A percentile compares a stretch with the other conserved stretches of the same genome.
phyloP scores from a whole-genome alignment of 208 protist species.

The Leishmania lainsoni region DNA sequence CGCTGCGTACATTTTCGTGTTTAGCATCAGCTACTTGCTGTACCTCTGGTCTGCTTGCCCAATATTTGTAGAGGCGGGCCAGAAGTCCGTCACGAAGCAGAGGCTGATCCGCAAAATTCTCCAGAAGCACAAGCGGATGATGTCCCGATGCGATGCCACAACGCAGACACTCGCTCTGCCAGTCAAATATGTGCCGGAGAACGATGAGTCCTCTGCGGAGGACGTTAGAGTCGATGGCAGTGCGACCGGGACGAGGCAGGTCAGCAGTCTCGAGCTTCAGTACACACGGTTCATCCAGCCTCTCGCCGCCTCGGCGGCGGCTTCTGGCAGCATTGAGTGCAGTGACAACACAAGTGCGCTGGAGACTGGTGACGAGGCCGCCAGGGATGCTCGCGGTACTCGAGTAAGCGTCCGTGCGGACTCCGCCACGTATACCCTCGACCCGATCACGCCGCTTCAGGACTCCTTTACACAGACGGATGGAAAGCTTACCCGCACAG shows the following conservation, averaged over 20 bases:
- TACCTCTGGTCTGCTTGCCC: conserved; percentile 62
- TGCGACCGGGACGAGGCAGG: neutral
- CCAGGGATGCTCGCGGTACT: neutral
- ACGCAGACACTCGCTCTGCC: conserved; percentile 59
- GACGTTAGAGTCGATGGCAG: neutral
- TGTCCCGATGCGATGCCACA: conserved; percentile 43
- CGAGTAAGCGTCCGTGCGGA: neutral
- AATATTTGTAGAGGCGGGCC: conserved; percentile 53
- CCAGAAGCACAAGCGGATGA: conserved; percentile 46
- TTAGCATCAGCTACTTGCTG: conserved; percentile 53
- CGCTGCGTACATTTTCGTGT: conserved; percentile 82
- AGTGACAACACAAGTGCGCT: conserved; percentile 1
- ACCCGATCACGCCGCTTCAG: neutral
- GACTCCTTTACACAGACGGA: conserved; percentile 22
- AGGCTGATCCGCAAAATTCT: conserved; percentile 62
- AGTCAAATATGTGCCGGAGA: neutral
- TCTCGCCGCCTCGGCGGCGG: neutral
- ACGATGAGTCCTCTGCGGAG: neutral
- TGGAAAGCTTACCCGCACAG: neutral
- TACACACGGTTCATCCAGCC: neutral
- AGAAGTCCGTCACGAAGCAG: conserved; percentile 54
- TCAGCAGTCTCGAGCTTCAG: neutral
- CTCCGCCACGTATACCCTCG: neutral
- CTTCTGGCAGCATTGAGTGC: neutral
- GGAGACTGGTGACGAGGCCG: neutral